These are phyloP conservation scores for Jatropha podagrica DNA, from an alignment of 441 rosid species.

Conservation along the genomic window DNA sequence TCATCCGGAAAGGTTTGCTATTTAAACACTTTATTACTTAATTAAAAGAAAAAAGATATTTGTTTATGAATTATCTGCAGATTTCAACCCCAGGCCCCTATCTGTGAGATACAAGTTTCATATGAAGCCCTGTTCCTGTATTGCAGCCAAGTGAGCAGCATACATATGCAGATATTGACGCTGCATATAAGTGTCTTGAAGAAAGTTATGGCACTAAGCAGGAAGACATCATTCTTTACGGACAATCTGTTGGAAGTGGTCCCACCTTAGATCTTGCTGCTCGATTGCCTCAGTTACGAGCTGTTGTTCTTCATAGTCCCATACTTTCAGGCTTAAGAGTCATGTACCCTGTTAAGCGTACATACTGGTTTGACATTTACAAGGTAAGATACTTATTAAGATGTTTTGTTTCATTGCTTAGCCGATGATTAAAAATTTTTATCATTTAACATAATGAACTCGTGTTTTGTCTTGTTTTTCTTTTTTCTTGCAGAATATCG, in stretches of 20 bases:
- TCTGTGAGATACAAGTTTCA: constrained; percentile 9
- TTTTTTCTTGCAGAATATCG: constrained; percentile 71
- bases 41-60: neutral
- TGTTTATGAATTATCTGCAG: neutral
- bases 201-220: constrained; percentile 87
- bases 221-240: constrained; percentile 89
- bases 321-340: constrained; percentile 95
- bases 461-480: constrained; percentile 16
- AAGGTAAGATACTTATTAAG: constrained; percentile 48
- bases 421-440: neutral
- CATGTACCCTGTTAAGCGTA: constrained; percentile 89
- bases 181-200: constrained; percentile 86
- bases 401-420: constrained; percentile 7
- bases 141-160: constrained; percentile 94
- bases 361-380: constrained; percentile 97
- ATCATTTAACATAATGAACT: neutral
- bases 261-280: constrained; percentile 93
- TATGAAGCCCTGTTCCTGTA: constrained; percentile 27
- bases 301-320: constrained; percentile 94
- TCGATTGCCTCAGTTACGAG: constrained; percentile 67
- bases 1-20: constrained; percentile 83
- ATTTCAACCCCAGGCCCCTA: neutral
- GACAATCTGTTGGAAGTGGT: constrained; percentile 98
- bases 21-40: constrained; percentile 10
- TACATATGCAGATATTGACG: constrained; percentile 95